Percentiles rank a stretch among this genome's conserved stretches.
phyloP scores from a whole-genome alignment of 2,329 filamentous ascomycete genomes.

The Eutypa lata region DNA sequence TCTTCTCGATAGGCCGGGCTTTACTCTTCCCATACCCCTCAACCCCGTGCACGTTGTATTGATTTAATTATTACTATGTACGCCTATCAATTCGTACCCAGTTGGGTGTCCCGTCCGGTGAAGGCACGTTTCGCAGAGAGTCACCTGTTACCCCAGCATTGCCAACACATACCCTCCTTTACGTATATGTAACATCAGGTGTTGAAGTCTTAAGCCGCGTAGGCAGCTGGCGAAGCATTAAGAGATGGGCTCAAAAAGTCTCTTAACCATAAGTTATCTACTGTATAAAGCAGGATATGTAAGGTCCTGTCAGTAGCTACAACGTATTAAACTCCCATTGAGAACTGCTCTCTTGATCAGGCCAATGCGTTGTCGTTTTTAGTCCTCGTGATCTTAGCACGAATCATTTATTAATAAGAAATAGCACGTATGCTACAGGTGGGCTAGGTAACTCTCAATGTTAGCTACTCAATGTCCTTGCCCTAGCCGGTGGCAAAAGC shows the following conservation, averaged over 20 bases:
- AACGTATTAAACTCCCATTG: neutral
- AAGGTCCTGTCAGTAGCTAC: neutral
- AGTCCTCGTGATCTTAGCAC: neutral
- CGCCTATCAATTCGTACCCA: neutral
- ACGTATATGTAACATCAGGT: neutral
- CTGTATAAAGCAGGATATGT: neutral
- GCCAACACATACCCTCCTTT: constrained; percentile 1
- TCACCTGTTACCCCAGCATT: neutral
- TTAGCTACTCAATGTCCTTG: too few species aligned
- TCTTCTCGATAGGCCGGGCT: neutral
- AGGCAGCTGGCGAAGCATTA: neutral
- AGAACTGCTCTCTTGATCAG: neutral
- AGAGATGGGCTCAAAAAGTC: neutral
- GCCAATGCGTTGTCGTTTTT: neutral
- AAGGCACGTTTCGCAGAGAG: neutral
- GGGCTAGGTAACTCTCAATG: too few species aligned
- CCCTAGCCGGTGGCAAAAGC: neutral
- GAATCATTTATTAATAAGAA: neutral
- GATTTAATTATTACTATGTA: neutral
- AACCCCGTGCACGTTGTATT: neutral
- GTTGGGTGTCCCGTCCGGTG: neutral
- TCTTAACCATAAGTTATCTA: neutral
- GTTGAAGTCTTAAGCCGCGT: neutral
- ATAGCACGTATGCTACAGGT: too few species aligned
- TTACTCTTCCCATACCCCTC: neutral